Percentiles rank a stretch among this genome's conserved stretches.
These are phyloP conservation scores for Breviolum minutum DNA, from an alignment of 73 alveolate species.

Conservation along the genomic window DNA sequence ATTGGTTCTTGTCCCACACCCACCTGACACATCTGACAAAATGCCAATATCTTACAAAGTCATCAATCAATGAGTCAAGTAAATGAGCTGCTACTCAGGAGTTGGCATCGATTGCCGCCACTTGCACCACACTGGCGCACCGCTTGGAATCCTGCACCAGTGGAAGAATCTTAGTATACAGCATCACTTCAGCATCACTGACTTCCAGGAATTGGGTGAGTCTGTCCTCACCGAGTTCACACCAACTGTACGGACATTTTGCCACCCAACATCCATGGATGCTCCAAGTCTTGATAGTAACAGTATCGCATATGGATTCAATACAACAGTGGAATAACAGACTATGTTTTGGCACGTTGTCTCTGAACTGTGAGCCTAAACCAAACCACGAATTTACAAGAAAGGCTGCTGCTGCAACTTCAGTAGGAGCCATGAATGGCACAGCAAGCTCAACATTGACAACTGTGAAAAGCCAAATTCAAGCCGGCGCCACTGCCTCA, in stretches of 20 bases:
- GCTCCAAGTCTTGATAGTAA: not conserved
- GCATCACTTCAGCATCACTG: not conserved
- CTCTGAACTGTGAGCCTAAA: not conserved
- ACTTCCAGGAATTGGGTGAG: too few relatives aligned
- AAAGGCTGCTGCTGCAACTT: not conserved
- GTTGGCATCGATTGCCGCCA: not conserved
- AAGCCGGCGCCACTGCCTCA: not conserved
- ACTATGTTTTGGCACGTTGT: not conserved
- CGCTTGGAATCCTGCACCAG: not conserved
- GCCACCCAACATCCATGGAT: not conserved
- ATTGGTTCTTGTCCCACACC: too few relatives aligned
- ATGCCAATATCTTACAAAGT: not conserved
- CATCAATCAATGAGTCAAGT: too few relatives aligned
- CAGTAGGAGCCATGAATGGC: not conserved
- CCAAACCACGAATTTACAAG: too few relatives aligned
- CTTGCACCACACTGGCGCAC: not conserved
- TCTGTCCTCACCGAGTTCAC: not conserved
- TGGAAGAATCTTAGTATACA: not conserved
- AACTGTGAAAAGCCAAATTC: not conserved
- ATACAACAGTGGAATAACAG: not conserved
- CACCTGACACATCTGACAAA: not conserved
- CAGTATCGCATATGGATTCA: not conserved
- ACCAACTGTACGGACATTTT: slow-evolving; percentile 7
- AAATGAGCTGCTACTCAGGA: not conserved
- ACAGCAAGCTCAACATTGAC: not conserved